Conservation (phyloP, 2,329 filamentous ascomycete genomes). For the Periconia sp. region DNA sequence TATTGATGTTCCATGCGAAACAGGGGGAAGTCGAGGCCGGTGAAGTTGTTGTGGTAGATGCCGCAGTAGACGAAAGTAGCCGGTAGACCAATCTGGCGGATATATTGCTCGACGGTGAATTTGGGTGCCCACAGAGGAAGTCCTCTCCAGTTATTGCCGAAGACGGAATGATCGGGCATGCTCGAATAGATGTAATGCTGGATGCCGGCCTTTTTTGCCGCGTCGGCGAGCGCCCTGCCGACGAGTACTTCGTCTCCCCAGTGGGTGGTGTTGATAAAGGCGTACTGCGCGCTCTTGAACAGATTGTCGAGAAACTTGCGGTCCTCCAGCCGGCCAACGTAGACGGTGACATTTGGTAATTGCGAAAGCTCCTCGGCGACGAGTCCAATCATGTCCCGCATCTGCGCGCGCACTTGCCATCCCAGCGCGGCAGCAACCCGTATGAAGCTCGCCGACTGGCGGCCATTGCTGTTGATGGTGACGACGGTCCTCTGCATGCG, state of each 20-base stretch:
- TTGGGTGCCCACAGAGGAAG: constrained; percentile 92
- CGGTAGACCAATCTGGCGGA: constrained; percentile 79
- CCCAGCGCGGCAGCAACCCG: constrained; percentile 92
- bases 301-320: constrained; percentile 78
- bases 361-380: constrained; percentile 85
- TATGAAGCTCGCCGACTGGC: constrained; percentile 94
- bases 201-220: constrained; percentile 81
- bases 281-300: constrained; percentile 83
- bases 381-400: constrained; percentile 84
- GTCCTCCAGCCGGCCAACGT: constrained; percentile 71
- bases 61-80: constrained; percentile 95
- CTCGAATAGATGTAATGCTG: constrained; percentile 96
- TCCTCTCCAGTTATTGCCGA: constrained; percentile 77
- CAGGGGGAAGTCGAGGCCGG: constrained; percentile 85
- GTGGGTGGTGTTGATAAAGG: constrained; percentile 97
- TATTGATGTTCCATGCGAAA: constrained; percentile 91
- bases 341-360: constrained; percentile 79
- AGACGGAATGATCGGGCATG: constrained; percentile 91
- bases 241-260: constrained; percentile 94
- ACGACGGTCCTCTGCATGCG: constrained; percentile 71
- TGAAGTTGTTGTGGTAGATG: constrained; percentile 99
- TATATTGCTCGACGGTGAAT: constrained; percentile 89
- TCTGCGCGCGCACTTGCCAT: constrained; percentile 89
- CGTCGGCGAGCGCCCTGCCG: constrained; percentile 85
- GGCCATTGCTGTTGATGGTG: constrained; percentile 93